Percentiles rank a stretch among this genome's conserved stretches.
Evolutionary conservation across 23 red algal genomes (phyloP).

Genomic region (Gracilaria gracilis): DNA sequence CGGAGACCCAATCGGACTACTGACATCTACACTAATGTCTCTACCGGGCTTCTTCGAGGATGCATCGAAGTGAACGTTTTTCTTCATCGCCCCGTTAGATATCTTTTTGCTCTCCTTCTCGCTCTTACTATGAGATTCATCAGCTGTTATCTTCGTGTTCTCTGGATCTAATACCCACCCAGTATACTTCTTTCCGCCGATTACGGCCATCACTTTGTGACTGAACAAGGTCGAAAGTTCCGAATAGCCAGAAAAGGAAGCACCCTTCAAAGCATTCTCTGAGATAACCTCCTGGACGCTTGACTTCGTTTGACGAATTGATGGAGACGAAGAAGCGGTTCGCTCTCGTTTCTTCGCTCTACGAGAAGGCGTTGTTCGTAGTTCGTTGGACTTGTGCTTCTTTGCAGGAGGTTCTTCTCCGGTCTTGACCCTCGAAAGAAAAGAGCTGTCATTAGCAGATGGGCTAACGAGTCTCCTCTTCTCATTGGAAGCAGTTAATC

Average conservation of each 20-base stretch:
- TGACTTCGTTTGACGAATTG: neutral
- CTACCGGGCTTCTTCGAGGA: conserved; percentile 2
- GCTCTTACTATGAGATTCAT: neutral
- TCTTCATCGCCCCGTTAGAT: neutral
- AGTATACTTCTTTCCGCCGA: conserved; percentile 35
- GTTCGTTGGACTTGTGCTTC: conserved; percentile 12
- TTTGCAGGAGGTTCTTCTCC: conserved; percentile 19
- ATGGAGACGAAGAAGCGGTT: neutral
- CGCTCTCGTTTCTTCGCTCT: conserved; percentile 24
- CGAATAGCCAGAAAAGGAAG: conserved; percentile 18
- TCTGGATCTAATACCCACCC: conserved; percentile 53
- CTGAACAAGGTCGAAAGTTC: conserved; percentile 48
- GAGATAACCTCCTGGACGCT: no score
- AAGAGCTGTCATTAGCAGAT: neutral
- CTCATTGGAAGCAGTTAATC: neutral
- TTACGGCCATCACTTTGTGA: conserved; percentile 54
- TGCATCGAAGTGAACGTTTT: neutral
- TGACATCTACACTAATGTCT: neutral
- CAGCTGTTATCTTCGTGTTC: neutral
- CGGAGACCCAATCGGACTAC: neutral
- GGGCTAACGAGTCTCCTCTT: neutral
- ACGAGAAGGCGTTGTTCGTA: conserved; percentile 17
- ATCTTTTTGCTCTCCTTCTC: neutral
- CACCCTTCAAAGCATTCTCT: neutral
- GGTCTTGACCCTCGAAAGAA: no score